Conservation (phyloP, 2,329 filamentous ascomycete species). For the Sporothrix schenckii region DNA sequence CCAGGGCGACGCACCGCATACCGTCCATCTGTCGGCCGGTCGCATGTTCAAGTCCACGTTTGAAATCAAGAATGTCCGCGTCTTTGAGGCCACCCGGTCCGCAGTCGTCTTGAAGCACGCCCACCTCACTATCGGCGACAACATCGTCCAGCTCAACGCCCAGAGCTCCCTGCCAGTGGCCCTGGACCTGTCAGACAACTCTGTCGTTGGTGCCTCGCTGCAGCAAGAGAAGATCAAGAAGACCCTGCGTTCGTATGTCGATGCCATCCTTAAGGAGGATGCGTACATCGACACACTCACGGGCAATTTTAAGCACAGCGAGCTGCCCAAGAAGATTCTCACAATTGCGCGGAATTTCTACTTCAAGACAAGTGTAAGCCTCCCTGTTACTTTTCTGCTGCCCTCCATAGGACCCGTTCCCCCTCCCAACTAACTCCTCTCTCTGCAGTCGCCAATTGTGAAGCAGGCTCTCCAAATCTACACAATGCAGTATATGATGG, state of each 20-base stretch:
- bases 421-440: background rate
- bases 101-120: constrained; percentile 56
- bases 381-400: too few species aligned
- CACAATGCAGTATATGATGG: constrained; percentile 61
- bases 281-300: constrained; percentile 56
- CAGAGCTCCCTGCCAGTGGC: constrained; percentile 55
- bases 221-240: constrained; percentile 52
- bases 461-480: constrained; percentile 58
- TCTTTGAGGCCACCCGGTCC: constrained; percentile 54
- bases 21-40: constrained; percentile 55
- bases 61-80: constrained; percentile 51
- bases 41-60: constrained; percentile 50
- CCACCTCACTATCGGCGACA: constrained; percentile 48
- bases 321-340: constrained; percentile 53
- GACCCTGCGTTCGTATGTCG: constrained; percentile 51
- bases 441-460: constrained; percentile 52
- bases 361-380: constrained; percentile 48
- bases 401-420: background rate
- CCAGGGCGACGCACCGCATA: constrained; percentile 48
- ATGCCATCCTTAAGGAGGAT: constrained; percentile 53
- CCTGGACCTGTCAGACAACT: constrained; percentile 49
- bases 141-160: constrained; percentile 48
- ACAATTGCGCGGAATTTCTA: constrained; percentile 54
- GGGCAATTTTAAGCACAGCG: constrained; percentile 50
- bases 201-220: constrained; percentile 44